A percentile compares a stretch with the other conserved stretches of the same genome.
phyloP scores from a whole-genome alignment of 345 rosid genomes.

The Hibiscus trionum region DNA sequence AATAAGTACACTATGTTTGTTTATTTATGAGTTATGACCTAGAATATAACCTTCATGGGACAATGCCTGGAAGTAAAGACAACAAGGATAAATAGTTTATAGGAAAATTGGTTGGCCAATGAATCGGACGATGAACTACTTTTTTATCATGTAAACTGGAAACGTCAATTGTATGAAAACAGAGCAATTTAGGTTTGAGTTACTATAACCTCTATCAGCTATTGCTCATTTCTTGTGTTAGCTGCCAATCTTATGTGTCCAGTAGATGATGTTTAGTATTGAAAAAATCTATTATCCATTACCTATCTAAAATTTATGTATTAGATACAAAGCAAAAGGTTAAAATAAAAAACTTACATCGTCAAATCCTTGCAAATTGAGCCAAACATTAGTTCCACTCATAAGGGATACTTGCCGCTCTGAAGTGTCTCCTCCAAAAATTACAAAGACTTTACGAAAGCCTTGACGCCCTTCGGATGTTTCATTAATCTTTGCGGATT shows the following conservation, averaged over 20 bases:
- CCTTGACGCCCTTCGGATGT: slow-evolving; percentile 27
- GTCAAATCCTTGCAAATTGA: slow-evolving; percentile 66
- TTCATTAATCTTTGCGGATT: slow-evolving; percentile 18
- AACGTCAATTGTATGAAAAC: no score
- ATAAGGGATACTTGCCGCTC: slow-evolving; percentile 97
- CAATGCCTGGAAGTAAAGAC: neutral
- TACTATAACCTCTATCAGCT: no score
- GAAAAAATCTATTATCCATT: no score
- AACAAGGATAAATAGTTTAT: no score
- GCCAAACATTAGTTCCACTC: slow-evolving; percentile 97
- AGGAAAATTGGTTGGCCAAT: neutral
- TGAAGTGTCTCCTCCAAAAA: slow-evolving; percentile 89
- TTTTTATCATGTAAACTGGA: neutral
- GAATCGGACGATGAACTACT: neutral
- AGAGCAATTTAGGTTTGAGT: no score
- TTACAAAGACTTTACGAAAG: slow-evolving; percentile 53
- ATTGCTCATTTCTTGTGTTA: no score
- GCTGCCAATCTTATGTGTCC: no score
- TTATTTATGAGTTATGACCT: no score
- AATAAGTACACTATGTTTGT: neutral
- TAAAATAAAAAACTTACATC: slow-evolving; percentile 45
- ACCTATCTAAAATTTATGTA: neutral
- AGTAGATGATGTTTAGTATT: no score
- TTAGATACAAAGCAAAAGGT: slow-evolving; percentile 1
- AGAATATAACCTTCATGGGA: neutral